Evolutionary conservation across 352 stramenopile genomes (phyloP).

Genomic region (Phytopythium sindhum): DNA sequence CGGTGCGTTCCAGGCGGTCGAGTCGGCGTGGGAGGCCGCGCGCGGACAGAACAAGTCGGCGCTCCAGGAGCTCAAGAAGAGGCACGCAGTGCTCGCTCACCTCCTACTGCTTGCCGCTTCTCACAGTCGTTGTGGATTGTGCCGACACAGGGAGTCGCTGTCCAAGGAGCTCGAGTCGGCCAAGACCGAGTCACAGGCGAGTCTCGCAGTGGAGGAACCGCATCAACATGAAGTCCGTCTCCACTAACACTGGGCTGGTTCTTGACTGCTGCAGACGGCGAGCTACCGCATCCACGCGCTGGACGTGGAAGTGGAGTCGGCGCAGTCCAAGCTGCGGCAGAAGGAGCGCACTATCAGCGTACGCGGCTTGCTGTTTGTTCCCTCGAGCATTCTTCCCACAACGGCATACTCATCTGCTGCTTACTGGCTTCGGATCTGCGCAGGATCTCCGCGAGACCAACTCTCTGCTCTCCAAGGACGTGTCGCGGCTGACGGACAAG

Average conservation of each 20-base stretch:
- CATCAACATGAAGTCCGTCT: no score
- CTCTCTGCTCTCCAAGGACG: constrained; percentile 55
- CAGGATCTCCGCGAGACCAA: constrained; percentile 68
- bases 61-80: constrained; percentile 80
- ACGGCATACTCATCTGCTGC: neutral
- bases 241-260: neutral
- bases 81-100: constrained; percentile 17
- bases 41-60: constrained; percentile 77
- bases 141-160: constrained; percentile 38
- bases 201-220: neutral
- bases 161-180: constrained; percentile 64
- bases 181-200: constrained; percentile 64
- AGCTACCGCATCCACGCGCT: constrained; percentile 72
- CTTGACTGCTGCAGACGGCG: constrained; percentile 34
- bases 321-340: constrained; percentile 67
- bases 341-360: constrained; percentile 68
- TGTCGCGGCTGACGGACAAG: constrained; percentile 42
- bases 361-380: neutral
- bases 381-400: neutral
- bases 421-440: neutral
- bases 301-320: constrained; percentile 72
- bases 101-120: neutral
- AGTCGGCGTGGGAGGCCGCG: constrained; percentile 74
- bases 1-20: constrained; percentile 40
- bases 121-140: neutral